phyloP scores from a whole-genome alignment of 2,329 filamentous ascomycete species.

The Fusarium falciforme region DNA sequence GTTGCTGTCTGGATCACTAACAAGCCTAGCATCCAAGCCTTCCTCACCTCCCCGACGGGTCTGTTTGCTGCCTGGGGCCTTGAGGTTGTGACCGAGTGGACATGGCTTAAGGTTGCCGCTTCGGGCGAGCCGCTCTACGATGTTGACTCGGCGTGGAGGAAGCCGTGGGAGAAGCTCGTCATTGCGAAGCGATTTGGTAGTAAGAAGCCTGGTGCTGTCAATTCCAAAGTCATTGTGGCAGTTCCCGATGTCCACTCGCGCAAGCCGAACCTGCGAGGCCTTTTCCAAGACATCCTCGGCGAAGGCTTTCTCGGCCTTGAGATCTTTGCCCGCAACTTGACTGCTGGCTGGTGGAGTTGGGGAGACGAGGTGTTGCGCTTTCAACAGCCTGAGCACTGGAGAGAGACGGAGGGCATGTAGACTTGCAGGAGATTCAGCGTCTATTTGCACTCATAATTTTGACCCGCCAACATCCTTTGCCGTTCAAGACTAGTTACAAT shows the following conservation, averaged over 20 bases:
- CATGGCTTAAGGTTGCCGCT: conserved; percentile 80
- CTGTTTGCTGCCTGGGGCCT: conserved; percentile 77
- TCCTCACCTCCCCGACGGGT: conserved; percentile 63
- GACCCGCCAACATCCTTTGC: conserved; percentile 37
- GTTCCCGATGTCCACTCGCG: conserved; percentile 83
- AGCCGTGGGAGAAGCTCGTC: conserved; percentile 80
- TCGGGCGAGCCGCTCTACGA: conserved; percentile 72
- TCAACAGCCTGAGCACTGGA: conserved; percentile 69
- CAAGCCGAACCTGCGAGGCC: conserved; percentile 76
- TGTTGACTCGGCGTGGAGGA: conserved; percentile 72
- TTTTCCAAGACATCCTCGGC: conserved; percentile 68
- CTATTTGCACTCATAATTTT: conserved; percentile 38
- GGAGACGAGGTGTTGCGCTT: conserved; percentile 79
- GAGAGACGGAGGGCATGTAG: conserved; percentile 22
- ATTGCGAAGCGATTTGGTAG: conserved; percentile 62
- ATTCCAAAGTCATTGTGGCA: conserved; percentile 69
- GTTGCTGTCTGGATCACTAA: conserved; percentile 85
- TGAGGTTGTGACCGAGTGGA: conserved; percentile 75
- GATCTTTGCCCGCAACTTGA: conserved; percentile 80
- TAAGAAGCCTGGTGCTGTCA: conserved; percentile 39
- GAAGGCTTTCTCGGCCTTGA: conserved; percentile 71
- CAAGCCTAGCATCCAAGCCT: conserved; percentile 67
- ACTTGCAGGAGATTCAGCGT: conserved; percentile 34
- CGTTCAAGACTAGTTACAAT: conserved; percentile 43
- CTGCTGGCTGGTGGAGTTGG: conserved; percentile 82